A percentile compares a stretch with the other conserved stretches of the same genome.
Conservation (phyloP, 768 basidiomycete genomes). For the Boletus tylopilopsis region DNA sequence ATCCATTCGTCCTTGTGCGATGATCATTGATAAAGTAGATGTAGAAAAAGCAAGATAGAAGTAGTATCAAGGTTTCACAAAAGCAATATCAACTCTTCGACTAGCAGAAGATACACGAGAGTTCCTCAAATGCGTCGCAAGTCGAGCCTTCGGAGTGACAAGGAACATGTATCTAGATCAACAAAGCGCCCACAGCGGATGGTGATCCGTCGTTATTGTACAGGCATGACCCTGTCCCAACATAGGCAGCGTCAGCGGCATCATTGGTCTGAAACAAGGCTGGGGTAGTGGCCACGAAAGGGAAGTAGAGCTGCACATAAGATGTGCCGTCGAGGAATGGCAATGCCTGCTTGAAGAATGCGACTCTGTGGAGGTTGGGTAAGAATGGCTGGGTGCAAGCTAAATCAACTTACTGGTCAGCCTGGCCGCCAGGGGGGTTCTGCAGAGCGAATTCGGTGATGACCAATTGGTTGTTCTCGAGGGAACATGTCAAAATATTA, state of each 20-base stretch:
- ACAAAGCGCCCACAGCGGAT: constrained; percentile 25
- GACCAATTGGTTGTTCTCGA: constrained; percentile 24
- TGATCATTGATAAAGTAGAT: no score
- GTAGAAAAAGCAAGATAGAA: no score
- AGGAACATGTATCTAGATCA: no score
- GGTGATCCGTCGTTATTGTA: constrained; percentile 28
- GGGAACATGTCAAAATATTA: constrained; percentile 1
- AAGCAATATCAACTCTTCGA: no score
- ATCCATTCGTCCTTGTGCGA: no score
- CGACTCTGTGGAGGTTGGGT: constrained; percentile 19
- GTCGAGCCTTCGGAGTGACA: no score
- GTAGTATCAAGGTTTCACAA: no score
- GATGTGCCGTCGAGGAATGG: constrained; percentile 31
- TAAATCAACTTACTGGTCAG: constrained; percentile 25
- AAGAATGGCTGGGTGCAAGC: not conserved
- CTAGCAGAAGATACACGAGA: no score
- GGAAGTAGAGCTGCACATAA: constrained; percentile 36
- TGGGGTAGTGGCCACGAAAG: constrained; percentile 34
- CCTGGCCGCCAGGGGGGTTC: constrained; percentile 29
- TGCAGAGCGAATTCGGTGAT: constrained; percentile 33
- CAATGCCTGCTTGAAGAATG: constrained; percentile 33
- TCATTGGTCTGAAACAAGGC: constrained; percentile 22
- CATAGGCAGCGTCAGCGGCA: constrained; percentile 3
- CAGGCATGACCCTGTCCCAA: constrained; percentile 32
- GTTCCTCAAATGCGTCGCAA: no score